Evolutionary conservation across 2,329 filamentous ascomycete genomes (phyloP), one percentile per base, ranked within the genome.

Genomic region (Fusarium chuoi): DNA sequence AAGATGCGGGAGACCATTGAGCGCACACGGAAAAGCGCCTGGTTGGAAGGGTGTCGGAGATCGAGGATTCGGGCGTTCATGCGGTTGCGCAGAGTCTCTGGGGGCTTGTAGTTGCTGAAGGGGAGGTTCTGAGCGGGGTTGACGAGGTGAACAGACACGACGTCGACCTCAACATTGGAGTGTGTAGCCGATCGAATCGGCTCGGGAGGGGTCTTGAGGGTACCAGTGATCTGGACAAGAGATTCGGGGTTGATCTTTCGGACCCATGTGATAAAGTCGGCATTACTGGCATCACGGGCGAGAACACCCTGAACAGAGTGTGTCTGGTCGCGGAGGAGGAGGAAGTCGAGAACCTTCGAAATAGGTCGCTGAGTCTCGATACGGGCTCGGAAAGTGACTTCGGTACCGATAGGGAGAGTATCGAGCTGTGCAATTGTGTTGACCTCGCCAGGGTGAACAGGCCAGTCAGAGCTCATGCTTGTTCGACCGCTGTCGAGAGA

Each of bases 21-120:
- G 75, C 96, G 94, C 55, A 98, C 90, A 67, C 94, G 92, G 87
- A 98, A 97, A 73, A 98, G 92, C 39, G 93, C 91, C 81, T 98
- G 95, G 55, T 95, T 94, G 2, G 94, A 89, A 1, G 94, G 92
- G n/a, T 95, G 95, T 55, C 95, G 90, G 58, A 98, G 86, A 82
- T 96, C 95, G 51, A 97, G 89, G 68, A 98, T 90, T 58, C 95
- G 92, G 81, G 95, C 95, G 63, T 88, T 87, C 75, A 95, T 86
- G 68, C 95, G 93, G 44, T 93, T 92, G 65, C 93, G 89, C 76
- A 85, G 82, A 4, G 86, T 84, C 69, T 94, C 92, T 5, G 91
- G 88, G 55, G 94, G 89, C 76, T 90, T 89, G 77, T 89, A 89
- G 65, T 88, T 87, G 76, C 84, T 87, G 63, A 89, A 86, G 6